Evolutionary conservation across 768 basidiomycete genomes (phyloP).

Genomic region (Kwoniella dendrophila): DNA sequence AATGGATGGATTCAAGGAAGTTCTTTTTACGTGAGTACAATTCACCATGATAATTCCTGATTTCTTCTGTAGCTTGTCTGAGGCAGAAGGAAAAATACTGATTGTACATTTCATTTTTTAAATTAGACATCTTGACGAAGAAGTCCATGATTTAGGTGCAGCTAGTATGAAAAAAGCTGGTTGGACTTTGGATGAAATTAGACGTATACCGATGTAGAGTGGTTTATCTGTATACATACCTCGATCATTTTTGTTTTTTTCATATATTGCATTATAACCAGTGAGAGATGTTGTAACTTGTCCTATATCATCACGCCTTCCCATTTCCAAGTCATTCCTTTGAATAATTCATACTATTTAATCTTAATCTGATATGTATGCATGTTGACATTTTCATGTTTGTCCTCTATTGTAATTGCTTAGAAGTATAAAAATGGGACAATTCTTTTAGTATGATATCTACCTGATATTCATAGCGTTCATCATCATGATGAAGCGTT

Average conservation of each 20-base stretch:
- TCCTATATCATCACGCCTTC: background rate
- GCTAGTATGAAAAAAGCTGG: slow-evolving; percentile 52
- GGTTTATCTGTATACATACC: background rate
- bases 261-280: background rate
- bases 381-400: no score
- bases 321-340: no score
- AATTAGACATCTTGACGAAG: slow-evolving; percentile 52
- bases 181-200: slow-evolving; percentile 51
- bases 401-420: no score
- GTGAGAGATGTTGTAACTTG: background rate
- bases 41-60: background rate
- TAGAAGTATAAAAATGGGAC: no score
- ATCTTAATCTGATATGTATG: no score
- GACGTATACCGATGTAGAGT: slow-evolving; percentile 44
- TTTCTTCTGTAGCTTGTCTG: background rate
- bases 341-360: no score
- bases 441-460: no score
- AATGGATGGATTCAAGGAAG: slow-evolving; percentile 49
- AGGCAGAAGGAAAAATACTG: background rate
- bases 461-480: no score
- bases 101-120: background rate
- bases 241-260: no score
- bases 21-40: slow-evolving; percentile 47
- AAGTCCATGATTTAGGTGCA: slow-evolving; percentile 52
- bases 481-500: no score